These are phyloP conservation scores for Tetrapisispora iriomotensis DNA, from an alignment of 805 yeast species.

Conservation along the genomic window DNA sequence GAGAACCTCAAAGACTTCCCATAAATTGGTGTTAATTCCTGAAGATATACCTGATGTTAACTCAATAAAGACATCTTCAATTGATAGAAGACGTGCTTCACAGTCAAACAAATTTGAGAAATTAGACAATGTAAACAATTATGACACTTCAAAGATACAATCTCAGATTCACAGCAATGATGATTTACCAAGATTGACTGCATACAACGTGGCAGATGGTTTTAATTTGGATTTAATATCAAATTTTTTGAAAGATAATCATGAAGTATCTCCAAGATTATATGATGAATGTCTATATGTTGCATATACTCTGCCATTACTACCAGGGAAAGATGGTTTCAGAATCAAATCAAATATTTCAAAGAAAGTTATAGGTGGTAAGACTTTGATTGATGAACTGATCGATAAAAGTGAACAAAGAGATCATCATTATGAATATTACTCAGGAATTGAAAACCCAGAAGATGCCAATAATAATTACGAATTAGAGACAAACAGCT, in stretches of 20 bases:
- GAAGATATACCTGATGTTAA: constrained; percentile 22
- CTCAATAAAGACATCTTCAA: neutral
- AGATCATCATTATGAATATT: constrained; percentile 88
- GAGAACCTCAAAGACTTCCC: constrained; percentile 78
- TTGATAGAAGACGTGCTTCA: too few species aligned
- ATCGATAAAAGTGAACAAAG: constrained; percentile 75
- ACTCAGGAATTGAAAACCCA: constrained; percentile 60
- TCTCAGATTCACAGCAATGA: neutral
- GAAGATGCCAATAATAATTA: constrained; percentile 42
- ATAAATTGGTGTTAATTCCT: constrained; percentile 80
- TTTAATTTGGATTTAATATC: constrained; percentile 56
- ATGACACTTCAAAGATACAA: neutral
- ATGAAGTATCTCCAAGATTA: constrained; percentile 74
- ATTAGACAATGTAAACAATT: neutral
- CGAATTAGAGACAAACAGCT: constrained; percentile 26
- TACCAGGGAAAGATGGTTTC: constrained; percentile 75
- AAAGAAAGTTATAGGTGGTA: constrained; percentile 32
- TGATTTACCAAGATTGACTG: constrained; percentile 80
- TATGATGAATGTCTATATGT: constrained; percentile 92
- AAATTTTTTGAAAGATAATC: constrained; percentile 55
- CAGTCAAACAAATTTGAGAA: neutral
- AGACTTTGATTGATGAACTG: constrained; percentile 56
- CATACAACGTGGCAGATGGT: constrained; percentile 81
- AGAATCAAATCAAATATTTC: constrained; percentile 58
- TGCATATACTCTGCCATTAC: constrained; percentile 75